Base-by-base conservation (phyloP, 495 filamentous ascomycete genomes). In the Penicillium angulare region DNA sequence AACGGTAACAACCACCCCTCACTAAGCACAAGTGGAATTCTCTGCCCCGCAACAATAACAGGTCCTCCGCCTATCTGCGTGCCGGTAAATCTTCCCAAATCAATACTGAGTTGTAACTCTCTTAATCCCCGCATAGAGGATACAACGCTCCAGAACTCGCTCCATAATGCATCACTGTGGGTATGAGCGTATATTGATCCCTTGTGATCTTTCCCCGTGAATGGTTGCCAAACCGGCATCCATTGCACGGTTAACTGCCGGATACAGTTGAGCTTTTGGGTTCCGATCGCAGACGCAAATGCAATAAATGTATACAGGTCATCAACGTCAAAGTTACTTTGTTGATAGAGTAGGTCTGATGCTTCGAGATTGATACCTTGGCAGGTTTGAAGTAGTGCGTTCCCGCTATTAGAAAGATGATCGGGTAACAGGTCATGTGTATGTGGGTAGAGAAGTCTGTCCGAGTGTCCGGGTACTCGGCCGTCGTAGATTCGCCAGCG, bases 241-340 rank as follows among this genome's bases (percentile, higher is more conserved):
- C 67, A 75, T 33, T 75, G 71, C 5, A 74, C 54, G 0, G 61
- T 65, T 1, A 75, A 43, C 0, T 48, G 29, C 3, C 50, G 45
- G 15, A 75, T 67, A 15, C 47, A 32, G 22, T 8, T 17, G 0
- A 65, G 64, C 9, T 52, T 49, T 0, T 20, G 16, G 0, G 60
- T 47, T 9, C 53, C 52, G 7, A 75, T 31, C 12, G 54, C 46
- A 1, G 39, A 21, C 1, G 57, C 53, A 50, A 75, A 75, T 1
- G 72, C 69, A 39, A 74, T 59, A 45, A 74, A 71, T 22, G 72
- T 74, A 44, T 67, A 63, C 1, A 75, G 58, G 53, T 75, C 72
- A 45, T 75, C 72, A 2, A 70, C 61, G 47, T 75, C 72, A 46
- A 74, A 72, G 33, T 48, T 50, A 2, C 56, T 31, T 31, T 49